Evolutionary conservation across 345 rosid genomes (phyloP).

Genomic region (Eutrema japonicum): DNA sequence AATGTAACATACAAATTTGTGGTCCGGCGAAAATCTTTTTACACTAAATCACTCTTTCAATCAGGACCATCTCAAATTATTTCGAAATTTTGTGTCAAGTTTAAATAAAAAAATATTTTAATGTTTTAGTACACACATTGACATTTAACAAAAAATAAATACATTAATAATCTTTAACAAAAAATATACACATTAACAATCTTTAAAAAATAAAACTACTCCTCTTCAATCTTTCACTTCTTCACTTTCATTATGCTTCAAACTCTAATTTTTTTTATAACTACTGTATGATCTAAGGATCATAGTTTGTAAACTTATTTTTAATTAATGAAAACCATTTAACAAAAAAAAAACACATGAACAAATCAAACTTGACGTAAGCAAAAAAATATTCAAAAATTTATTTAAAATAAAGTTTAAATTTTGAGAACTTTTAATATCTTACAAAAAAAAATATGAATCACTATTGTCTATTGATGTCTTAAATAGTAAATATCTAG

Average conservation of each 20-base stretch:
- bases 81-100: background rate
- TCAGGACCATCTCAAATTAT: constrained; percentile 16
- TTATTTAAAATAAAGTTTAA: too few relatives aligned
- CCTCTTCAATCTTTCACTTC: too few relatives aligned
- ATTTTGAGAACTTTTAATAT: background rate
- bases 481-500: background rate
- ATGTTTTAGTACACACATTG: background rate
- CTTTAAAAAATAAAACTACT: too few relatives aligned
- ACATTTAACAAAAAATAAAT: too few relatives aligned
- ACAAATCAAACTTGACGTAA: background rate
- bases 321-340: too few relatives aligned
- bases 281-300: too few relatives aligned
- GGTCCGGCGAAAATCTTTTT: constrained; percentile 14
- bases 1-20: constrained; percentile 29
- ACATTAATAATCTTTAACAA: too few relatives aligned
- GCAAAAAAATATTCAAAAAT: background rate
- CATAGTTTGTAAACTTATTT: too few relatives aligned
- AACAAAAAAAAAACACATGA: background rate
- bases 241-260: too few relatives aligned
- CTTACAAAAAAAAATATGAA: background rate
- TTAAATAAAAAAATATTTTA: background rate
- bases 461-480: background rate
- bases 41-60: background rate
- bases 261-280: too few relatives aligned
- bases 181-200: background rate